phyloP scores from a whole-genome alignment of 1,284 basidiomycete species.

The Ceratobasidium sp. region DNA sequence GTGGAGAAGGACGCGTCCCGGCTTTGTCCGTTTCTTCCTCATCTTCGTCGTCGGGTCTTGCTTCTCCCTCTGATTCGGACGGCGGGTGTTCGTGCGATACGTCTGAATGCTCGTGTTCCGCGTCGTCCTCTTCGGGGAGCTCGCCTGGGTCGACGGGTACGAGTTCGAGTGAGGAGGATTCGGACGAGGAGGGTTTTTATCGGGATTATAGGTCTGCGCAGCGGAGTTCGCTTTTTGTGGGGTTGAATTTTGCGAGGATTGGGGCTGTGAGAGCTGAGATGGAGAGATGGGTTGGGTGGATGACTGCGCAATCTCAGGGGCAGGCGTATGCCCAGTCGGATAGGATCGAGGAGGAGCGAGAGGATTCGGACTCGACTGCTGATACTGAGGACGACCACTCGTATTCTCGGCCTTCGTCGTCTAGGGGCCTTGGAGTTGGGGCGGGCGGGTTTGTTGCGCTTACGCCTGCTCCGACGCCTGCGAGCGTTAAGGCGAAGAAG shows the following conservation, averaged over 20 bases:
- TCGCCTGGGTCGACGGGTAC: neutral
- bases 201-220: constrained; percentile 82
- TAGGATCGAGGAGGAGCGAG: constrained; percentile 20
- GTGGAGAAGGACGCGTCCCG: constrained; percentile 18
- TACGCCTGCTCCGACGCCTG: neutral
- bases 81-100: constrained; percentile 1
- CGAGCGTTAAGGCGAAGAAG: neutral
- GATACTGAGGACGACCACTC: neutral
- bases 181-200: constrained; percentile 67
- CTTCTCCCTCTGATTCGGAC: constrained; percentile 27
- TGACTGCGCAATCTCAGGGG: constrained; percentile 62
- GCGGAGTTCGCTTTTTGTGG: constrained; percentile 78
- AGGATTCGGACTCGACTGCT: neutral
- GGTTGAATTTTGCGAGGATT: constrained; percentile 74
- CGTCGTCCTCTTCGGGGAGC: constrained; percentile 32
- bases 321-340: constrained; percentile 49
- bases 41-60: neutral
- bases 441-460: constrained; percentile 7
- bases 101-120: constrained; percentile 29
- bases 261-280: constrained; percentile 74
- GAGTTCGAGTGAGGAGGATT: constrained; percentile 46
- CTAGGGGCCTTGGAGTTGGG: neutral
- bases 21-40: constrained; percentile 14
- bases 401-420: neutral
- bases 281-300: constrained; percentile 72